Percentiles rank a stretch among this genome's conserved stretches.
Conservation (phyloP, 192 early-diverging fungal genomes). For the Chytriomyces sp. region DNA sequence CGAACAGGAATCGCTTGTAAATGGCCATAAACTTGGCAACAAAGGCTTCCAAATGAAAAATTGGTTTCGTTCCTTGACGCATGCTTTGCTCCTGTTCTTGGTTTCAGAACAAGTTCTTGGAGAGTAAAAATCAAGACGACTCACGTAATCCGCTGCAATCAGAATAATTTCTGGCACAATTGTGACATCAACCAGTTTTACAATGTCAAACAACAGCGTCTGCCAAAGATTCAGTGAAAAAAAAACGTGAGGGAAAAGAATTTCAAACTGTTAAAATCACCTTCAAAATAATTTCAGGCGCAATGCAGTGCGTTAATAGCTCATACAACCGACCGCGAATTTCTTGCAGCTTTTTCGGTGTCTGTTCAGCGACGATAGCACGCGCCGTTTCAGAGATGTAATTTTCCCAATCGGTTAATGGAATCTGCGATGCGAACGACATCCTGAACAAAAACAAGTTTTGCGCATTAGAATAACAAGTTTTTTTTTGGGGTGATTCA, state of each 20-base stretch:
- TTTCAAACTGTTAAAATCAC: slow-evolving; percentile 34
- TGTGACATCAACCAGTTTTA: slow-evolving; percentile 69
- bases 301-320: slow-evolving; percentile 88
- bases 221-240: slow-evolving; percentile 34
- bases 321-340: slow-evolving; percentile 85
- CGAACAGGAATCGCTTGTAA: slow-evolving; percentile 77
- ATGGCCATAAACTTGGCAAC: slow-evolving; percentile 89
- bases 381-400: slow-evolving; percentile 73
- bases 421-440: slow-evolving; percentile 42
- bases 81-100: slow-evolving; percentile 77
- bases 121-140: slow-evolving; percentile 4
- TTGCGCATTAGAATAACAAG: not conserved
- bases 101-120: not conserved
- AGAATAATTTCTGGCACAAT: slow-evolving; percentile 72
- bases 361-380: slow-evolving; percentile 76
- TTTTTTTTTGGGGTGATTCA: slow-evolving; percentile 6
- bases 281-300: slow-evolving; percentile 80
- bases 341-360: slow-evolving; percentile 70
- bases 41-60: slow-evolving; percentile 96
- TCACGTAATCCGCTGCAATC: slow-evolving; percentile 81
- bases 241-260: not conserved
- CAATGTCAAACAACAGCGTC: slow-evolving; percentile 74
- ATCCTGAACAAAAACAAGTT: not conserved
- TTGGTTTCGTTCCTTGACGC: slow-evolving; percentile 83
- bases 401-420: slow-evolving; percentile 87